Evolutionary conservation across 2,329 filamentous ascomycete genomes (phyloP).

Genomic region (Epichloe glyceriae): DNA sequence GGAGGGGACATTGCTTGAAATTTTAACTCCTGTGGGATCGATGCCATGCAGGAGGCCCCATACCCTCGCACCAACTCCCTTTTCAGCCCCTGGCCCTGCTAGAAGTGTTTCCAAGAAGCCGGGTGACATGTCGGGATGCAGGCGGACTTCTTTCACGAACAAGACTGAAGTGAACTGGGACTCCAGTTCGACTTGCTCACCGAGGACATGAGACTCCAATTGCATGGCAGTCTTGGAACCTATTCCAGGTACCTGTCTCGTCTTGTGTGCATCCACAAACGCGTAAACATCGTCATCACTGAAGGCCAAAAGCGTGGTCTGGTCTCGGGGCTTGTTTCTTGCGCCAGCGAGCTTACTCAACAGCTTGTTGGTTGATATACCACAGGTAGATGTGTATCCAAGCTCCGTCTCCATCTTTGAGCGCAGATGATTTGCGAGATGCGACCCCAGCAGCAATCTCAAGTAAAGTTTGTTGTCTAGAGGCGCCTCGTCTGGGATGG

Average conservation of each 20-base stretch:
- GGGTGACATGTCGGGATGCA: slow-evolving; percentile 48
- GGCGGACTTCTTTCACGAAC: slow-evolving; percentile 53
- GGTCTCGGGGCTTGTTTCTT: slow-evolving; percentile 72
- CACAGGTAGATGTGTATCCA: slow-evolving; percentile 79
- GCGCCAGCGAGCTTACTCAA: slow-evolving; percentile 76
- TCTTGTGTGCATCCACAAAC: slow-evolving; percentile 65
- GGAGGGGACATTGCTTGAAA: slow-evolving; percentile 57
- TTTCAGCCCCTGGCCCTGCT: slow-evolving; percentile 54
- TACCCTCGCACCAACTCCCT: slow-evolving; percentile 56
- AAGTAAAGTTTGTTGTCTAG: slow-evolving; percentile 31
- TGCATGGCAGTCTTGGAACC: slow-evolving; percentile 52
- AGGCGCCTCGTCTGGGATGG: slow-evolving; percentile 10
- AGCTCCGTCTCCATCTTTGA: slow-evolving; percentile 58
- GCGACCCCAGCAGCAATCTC: slow-evolving; percentile 64
- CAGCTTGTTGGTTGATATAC: slow-evolving; percentile 77
- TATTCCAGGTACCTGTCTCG: slow-evolving; percentile 75
- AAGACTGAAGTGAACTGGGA: slow-evolving; percentile 32
- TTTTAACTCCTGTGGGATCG: slow-evolving; percentile 61
- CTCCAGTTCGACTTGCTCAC: slow-evolving; percentile 19
- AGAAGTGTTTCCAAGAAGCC: slow-evolving; percentile 56
- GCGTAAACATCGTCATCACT: slow-evolving; percentile 39
- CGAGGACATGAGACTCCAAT: slow-evolving; percentile 41
- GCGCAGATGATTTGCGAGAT: slow-evolving; percentile 66
- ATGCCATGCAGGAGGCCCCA: slow-evolving; percentile 75
- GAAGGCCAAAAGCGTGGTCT: slow-evolving; percentile 69